phyloP scores from a whole-genome alignment of 2,329 filamentous ascomycete genomes.

The Mollisia scopiformis region DNA sequence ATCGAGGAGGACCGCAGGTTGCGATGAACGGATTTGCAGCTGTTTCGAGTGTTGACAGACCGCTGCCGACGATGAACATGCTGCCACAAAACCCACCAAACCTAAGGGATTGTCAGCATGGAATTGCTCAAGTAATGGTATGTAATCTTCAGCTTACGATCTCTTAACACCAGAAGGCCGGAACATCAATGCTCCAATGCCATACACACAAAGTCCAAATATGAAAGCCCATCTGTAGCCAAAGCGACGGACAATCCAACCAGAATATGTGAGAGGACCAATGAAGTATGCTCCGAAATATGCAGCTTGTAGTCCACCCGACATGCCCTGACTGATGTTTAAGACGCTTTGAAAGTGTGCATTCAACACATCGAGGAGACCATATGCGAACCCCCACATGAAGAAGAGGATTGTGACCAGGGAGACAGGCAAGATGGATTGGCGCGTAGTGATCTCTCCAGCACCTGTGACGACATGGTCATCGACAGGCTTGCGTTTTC shows the following conservation, averaged over 20 bases:
- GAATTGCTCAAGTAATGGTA: not conserved
- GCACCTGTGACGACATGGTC: conserved; percentile 66
- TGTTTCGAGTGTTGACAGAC: conserved; percentile 76
- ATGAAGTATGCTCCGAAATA: conserved; percentile 76
- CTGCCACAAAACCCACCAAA: conserved; percentile 33
- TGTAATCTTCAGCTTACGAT: conserved; percentile 23
- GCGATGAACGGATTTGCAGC: conserved; percentile 75
- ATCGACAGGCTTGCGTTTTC: conserved; percentile 48
- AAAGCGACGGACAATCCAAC: conserved; percentile 69
- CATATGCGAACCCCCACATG: conserved; percentile 88
- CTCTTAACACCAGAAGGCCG: conserved; percentile 72
- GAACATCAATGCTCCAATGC: conserved; percentile 76
- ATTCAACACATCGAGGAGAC: conserved; percentile 81
- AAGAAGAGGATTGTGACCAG: conserved; percentile 79
- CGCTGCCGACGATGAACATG: conserved; percentile 73
- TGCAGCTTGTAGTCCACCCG: conserved; percentile 68
- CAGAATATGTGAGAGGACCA: conserved; percentile 66
- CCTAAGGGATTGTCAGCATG: conserved; percentile 4
- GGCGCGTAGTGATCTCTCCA: conserved; percentile 66
- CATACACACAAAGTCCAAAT: conserved; percentile 73
- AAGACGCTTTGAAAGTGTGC: conserved; percentile 55
- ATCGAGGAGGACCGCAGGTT: conserved; percentile 73
- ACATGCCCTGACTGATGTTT: conserved; percentile 58
- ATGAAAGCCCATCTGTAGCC: conserved; percentile 84
- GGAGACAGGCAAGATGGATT: conserved; percentile 52